These are phyloP conservation scores for Microcera coccophila DNA, from an alignment of 2,329 filamentous ascomycete species.

Conservation along the genomic window DNA sequence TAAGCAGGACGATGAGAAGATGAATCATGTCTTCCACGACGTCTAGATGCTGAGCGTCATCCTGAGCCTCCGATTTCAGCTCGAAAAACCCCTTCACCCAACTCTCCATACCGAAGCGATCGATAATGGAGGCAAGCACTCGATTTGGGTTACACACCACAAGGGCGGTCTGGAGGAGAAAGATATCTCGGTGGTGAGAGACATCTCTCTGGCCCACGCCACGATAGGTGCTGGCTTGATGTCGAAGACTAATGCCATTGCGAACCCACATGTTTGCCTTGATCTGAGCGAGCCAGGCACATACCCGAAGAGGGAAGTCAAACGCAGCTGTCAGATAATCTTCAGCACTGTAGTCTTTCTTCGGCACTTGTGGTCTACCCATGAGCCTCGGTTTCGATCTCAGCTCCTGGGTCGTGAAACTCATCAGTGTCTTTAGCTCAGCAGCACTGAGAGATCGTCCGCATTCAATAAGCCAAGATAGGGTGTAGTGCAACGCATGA, in stretches of 20 bases:
- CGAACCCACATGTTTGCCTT: constrained; percentile 98
- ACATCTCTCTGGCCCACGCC: constrained; percentile 87
- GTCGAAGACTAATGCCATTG: constrained; percentile 90
- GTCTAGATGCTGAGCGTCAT: constrained; percentile 84
- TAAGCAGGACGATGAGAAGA: constrained; percentile 83
- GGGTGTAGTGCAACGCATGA: constrained; percentile 89
- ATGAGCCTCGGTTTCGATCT: constrained; percentile 60
- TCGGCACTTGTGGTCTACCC: constrained; percentile 54
- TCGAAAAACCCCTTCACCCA: constrained; percentile 86
- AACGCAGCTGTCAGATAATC: constrained; percentile 84
- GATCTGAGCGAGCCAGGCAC: constrained; percentile 96
- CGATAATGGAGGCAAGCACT: constrained; percentile 83
- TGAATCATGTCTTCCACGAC: constrained; percentile 95
- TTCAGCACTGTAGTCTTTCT: constrained; percentile 59
- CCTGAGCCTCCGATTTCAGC: constrained; percentile 67
- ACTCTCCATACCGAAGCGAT: constrained; percentile 81
- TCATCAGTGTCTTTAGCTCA: constrained; percentile 64
- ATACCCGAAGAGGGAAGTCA: constrained; percentile 88
- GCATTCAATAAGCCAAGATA: constrained; percentile 93
- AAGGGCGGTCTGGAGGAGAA: constrained; percentile 85
- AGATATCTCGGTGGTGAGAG: constrained; percentile 90
- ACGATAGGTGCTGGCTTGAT: constrained; percentile 91
- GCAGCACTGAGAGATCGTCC: constrained; percentile 70
- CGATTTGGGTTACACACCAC: constrained; percentile 79
- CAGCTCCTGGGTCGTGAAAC: constrained; percentile 68